These are phyloP conservation scores for Xylaria venustula DNA, from an alignment of 495 filamentous ascomycete species.

Conservation along the genomic window DNA sequence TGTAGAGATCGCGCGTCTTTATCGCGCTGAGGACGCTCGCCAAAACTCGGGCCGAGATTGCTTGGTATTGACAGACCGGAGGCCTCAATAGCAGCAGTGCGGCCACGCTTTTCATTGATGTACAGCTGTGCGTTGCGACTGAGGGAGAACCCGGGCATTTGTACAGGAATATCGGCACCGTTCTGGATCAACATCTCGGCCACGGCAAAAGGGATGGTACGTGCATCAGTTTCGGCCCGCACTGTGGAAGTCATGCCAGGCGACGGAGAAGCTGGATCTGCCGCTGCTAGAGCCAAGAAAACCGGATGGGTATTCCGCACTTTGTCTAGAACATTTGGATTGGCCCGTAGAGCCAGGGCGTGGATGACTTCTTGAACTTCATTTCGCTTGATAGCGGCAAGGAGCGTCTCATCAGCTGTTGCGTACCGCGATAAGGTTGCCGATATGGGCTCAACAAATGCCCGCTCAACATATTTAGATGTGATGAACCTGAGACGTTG, in stretches of 20 bases:
- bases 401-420: constrained; percentile 81
- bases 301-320: constrained; percentile 84
- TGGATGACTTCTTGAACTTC: constrained; percentile 90
- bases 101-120: constrained; percentile 74
- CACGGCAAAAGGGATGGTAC: constrained; percentile 66
- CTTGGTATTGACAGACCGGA: constrained; percentile 24
- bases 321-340: constrained; percentile 83
- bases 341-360: constrained; percentile 82
- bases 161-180: constrained; percentile 78
- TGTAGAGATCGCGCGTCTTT: constrained; percentile 55
- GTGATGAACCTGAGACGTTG: constrained; percentile 91
- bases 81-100: constrained; percentile 40
- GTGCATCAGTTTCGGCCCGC: constrained; percentile 33
- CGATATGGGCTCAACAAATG: constrained; percentile 76
- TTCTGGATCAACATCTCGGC: constrained; percentile 94
- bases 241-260: constrained; percentile 31
- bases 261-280: constrained; percentile 77
- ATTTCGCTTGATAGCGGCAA: constrained; percentile 93
- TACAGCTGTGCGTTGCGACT: constrained; percentile 76
- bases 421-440: constrained; percentile 71
- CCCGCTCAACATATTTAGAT: constrained; percentile 84
- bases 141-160: constrained; percentile 73
- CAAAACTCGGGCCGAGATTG: constrained; percentile 21
- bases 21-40: constrained; percentile 47
- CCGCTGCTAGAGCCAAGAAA: constrained; percentile 90